Base-by-base conservation (phyloP, 2,329 filamentous ascomycete genomes). In the Herpotrichia juniperi region DNA sequence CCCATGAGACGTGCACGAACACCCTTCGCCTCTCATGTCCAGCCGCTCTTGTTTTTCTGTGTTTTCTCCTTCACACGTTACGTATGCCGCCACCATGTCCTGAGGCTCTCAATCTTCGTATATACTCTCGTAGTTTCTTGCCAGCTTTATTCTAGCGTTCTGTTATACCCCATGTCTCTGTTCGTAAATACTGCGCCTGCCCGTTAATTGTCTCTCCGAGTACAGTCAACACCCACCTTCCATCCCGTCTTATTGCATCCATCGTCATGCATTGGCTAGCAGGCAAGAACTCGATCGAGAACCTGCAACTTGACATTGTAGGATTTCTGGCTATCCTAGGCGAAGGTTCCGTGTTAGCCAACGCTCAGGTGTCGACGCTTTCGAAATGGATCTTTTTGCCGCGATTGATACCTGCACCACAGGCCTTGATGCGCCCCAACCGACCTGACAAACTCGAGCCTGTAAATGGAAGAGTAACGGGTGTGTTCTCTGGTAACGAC, bases 291-390 rank as follows among this genome's bases (percentile, higher is more conserved):
- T 47, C 57, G 10, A 61, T 76, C 21, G 55, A 68, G 10, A 64
- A 74, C 44, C 73, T 82, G 45, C 79, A 82, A 58, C 76, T 83
- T 42, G 80, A 83, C 59, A 82, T 83, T 42, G 80, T 83, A 52
- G 80, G 80, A 63, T 81, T 81, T 62, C 76, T 82, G n/a, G 79
- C 79, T 51, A 78, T 82, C 55, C 66, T 82, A 24, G 79, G 79
- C 40, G 79, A 82, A 64, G 78, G 78, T 68, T 79, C 76, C 42
- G 74, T 82, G 19, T 67, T 78, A 6, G 76, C 78, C 35, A 81
- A 79, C 56, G 78, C 79, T 16, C 78, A 81, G 61, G 78, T 82
- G 19, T 75, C 78, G 4, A 79, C 79, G 0, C 70, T 81, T 4
- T 81, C 79, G 10, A 72, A 65, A 62, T 77, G 79, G 62, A 78